These are phyloP conservation scores for Viola pubescens DNA, from an alignment of 441 rosid species.

Conservation along the genomic window DNA sequence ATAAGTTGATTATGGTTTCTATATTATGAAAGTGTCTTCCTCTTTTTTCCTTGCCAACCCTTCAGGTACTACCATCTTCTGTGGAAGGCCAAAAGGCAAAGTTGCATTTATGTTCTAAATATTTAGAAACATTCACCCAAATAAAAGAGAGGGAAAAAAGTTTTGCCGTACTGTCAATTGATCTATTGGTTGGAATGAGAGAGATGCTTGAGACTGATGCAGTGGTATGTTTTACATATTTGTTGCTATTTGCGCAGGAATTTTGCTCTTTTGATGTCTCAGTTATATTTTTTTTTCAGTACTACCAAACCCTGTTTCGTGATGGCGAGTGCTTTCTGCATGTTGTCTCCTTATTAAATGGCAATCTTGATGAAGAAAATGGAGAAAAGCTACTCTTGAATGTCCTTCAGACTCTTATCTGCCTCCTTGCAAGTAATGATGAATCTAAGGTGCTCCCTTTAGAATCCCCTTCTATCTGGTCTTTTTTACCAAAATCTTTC, in stretches of 20 bases:
- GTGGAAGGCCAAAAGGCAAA: constrained; percentile 68
- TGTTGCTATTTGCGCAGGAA: constrained; percentile 1
- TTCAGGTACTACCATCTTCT: constrained; percentile 53
- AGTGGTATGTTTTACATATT: constrained; percentile 38
- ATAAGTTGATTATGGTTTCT: constrained; percentile 13
- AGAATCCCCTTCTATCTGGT: constrained; percentile 7
- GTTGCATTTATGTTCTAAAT: constrained; percentile 79
- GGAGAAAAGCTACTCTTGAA: constrained; percentile 85
- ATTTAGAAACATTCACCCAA: constrained; percentile 88
- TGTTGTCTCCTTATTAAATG: constrained; percentile 87
- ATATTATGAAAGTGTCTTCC: constrained; percentile 17
- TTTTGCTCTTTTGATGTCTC: constrained; percentile 16
- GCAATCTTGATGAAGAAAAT: constrained; percentile 64
- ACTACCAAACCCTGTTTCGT: constrained; percentile 83
- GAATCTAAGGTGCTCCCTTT: constrained; percentile 65
- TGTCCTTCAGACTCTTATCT: constrained; percentile 87
- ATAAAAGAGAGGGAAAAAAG: constrained; percentile 76
- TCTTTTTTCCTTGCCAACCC: constrained; percentile 11
- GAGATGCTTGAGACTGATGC: constrained; percentile 63
- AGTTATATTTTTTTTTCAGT: constrained; percentile 46
- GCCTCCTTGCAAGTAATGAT: constrained; percentile 79
- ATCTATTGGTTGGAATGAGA: constrained; percentile 83
- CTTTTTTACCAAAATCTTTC: constrained; percentile 3
- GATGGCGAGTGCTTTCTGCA: constrained; percentile 97
- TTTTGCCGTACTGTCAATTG: constrained; percentile 59